Conservation (phyloP, 2,329 filamentous ascomycete genomes). For the Alternaria tenuissima region DNA sequence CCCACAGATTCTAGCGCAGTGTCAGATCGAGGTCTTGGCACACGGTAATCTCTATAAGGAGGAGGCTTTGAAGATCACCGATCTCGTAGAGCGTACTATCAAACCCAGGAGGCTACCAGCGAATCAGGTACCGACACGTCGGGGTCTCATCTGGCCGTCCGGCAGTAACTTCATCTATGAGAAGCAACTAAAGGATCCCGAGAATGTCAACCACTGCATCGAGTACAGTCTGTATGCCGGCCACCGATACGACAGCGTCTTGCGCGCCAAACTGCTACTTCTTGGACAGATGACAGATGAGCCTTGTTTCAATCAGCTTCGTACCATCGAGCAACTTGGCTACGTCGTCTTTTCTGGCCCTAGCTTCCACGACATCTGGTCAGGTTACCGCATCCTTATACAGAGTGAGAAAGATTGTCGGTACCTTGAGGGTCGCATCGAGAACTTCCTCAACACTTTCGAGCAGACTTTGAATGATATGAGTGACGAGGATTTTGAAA, state of each 20-base stretch:
- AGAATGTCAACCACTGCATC: slow-evolving; percentile 74
- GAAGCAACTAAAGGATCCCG: slow-evolving; percentile 81
- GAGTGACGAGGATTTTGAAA: slow-evolving; percentile 84
- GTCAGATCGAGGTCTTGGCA: slow-evolving; percentile 86
- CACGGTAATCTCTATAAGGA: slow-evolving; percentile 96
- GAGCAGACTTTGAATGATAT: slow-evolving; percentile 74
- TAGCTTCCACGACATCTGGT: slow-evolving; percentile 75
- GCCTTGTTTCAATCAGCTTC: slow-evolving; percentile 90
- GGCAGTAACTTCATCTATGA: slow-evolving; percentile 87
- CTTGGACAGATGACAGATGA: slow-evolving; percentile 92
- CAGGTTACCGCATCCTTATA: slow-evolving; percentile 85
- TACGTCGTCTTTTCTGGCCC: slow-evolving; percentile 93
- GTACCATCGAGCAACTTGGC: slow-evolving; percentile 96
- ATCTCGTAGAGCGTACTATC: slow-evolving; percentile 80
- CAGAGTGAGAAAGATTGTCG: slow-evolving; percentile 87
- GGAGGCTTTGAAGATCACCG: slow-evolving; percentile 84
- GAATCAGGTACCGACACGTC: slow-evolving; percentile 79
- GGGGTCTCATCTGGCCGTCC: slow-evolving; percentile 78
- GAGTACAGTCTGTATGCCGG: slow-evolving; percentile 58
- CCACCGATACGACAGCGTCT: slow-evolving; percentile 64
- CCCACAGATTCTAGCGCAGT: slow-evolving; percentile 79
- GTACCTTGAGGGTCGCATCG: slow-evolving; percentile 87
- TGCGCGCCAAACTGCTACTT: slow-evolving; percentile 80
- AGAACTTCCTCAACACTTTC: slow-evolving; percentile 79
- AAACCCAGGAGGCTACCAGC: slow-evolving; percentile 76